Base-by-base conservation (phyloP, 768 basidiomycete species). In the Termitomyces sp. region DNA sequence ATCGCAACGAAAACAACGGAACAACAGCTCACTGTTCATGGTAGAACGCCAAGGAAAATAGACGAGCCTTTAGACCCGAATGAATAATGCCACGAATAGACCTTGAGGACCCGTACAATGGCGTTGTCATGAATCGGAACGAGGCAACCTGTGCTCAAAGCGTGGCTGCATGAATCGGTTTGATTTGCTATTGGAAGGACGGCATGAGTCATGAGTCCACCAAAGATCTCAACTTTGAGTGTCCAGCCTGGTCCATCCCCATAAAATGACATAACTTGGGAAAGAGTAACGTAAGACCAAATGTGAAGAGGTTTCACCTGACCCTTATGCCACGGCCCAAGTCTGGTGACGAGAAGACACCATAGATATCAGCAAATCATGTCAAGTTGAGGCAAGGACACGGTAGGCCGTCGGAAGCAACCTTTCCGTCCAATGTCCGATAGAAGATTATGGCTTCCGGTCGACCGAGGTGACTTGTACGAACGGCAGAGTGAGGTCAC, bases 311-410 rank as follows among this genome's bases (percentile, higher is more conserved):
- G 23, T 43, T 52, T 38, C 11, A 6, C 37, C 56, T 26, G 50
- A 33, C 15, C 15, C 42, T 30, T 31, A 28, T 50, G 35, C 26
- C 45, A 44, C 14, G 43, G 23, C 38, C 11, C 26, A 41, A n/a
- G 48, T 47, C 54, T 19, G 40, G 38, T 51, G 57, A 51, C 19
- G 31, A 56, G 51, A 17, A 17, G 6, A 40, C 14, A 15, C 7
- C 40, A 42, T 26, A 50, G 54, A 50, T 41, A 23, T 23, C 23
- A 23, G 23, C 23, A 44, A 60, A 60, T 59, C 60, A 50, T 23
- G 51, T 38, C 6, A 41, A 50, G 10, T 23, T 49, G 43, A 37
- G n/a, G 30, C 10, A 40, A 12, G 12, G 26, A n/a, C 15, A 28
- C 23, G 15, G 37, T 11, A 17, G 15, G 23, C 35, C 37, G 46